Evolutionary conservation across 2,329 filamentous ascomycete genomes (phyloP).

Genomic region (Epichloe aotearoae): DNA sequence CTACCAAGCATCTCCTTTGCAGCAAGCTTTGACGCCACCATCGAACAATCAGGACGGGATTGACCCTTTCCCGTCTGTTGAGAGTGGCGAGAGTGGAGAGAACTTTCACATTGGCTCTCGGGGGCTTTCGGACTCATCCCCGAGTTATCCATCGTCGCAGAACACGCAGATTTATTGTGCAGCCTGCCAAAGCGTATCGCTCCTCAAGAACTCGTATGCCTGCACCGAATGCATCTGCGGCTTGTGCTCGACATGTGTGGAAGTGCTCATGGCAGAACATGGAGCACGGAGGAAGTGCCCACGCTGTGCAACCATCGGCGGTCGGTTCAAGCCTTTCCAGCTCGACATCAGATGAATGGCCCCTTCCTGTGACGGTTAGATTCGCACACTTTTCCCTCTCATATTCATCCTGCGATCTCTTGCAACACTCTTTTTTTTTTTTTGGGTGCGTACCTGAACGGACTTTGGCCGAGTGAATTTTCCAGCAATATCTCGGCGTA

Average conservation of each 20-base stretch:
- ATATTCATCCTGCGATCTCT: background rate
- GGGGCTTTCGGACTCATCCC: constrained; percentile 57
- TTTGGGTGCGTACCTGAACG: background rate
- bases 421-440: background rate
- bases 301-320: constrained; percentile 64
- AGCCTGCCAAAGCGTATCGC: constrained; percentile 64
- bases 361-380: constrained; percentile 4
- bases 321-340: constrained; percentile 74
- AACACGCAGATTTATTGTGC: constrained; percentile 86
- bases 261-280: constrained; percentile 64
- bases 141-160: constrained; percentile 57
- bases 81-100: constrained; percentile 60
- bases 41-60: constrained; percentile 51
- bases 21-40: constrained; percentile 81
- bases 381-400: background rate
- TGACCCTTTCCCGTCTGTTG: constrained; percentile 81
- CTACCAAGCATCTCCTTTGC: constrained; percentile 81
- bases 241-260: constrained; percentile 77
- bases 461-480: background rate
- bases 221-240: constrained; percentile 96
- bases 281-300: constrained; percentile 66
- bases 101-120: constrained; percentile 57
- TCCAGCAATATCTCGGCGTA: background rate
- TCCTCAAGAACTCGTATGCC: constrained; percentile 74
- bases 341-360: constrained; percentile 45